Base-by-base conservation (phyloP, 345 rosid species). In the Populus davidiana region DNA sequence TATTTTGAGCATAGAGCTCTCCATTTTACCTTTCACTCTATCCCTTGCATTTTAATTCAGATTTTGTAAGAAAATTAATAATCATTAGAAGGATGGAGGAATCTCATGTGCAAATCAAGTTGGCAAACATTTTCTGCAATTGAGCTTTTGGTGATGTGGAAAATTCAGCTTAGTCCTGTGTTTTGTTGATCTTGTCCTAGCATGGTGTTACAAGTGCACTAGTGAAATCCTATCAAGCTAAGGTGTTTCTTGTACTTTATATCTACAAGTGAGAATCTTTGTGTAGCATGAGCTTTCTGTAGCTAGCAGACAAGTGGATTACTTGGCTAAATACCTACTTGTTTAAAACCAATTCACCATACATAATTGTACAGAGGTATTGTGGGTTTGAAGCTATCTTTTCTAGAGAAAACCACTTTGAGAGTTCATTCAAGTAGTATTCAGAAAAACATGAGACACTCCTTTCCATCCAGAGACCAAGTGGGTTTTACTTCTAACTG, bases 291-390 rank as follows among this genome's bases (percentile, higher is more conserved):
- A 39, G 23, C 5, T 68, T 68, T 9, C 16, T n/a, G 27, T 39
- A 68, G 71, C 71, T 68, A 21, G 71, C 47, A 68, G 47, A n/a
- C 18, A 68, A 68, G 27, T 68, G 33, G 49, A 38, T 68, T 50
- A 5, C 10, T n/a, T 68, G 71, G 29, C 20, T 20, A 68, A 39
- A 35, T 25, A 12, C 5, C 23, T 11, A 13, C 44, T 10, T 67
- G 70, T 43, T 67, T 27, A 39, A 67, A 67, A 36, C 43, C 36
- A 67, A 17, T 9, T 67, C 13, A 59, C 63, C 25, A 59, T 59
- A 18, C 59, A 65, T 36, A 17, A 65, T 33, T 65, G n/a, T 6
- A 7, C 35, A 33, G 39, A 3, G 8, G 35, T 33, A 31, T 65
- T 36, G 21, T 65, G 39, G 36, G 38, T 65, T 18, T 65, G 69